These are phyloP conservation scores for Lotmaria passim DNA, from an alignment of 208 protist species.

Conservation along the genomic window DNA sequence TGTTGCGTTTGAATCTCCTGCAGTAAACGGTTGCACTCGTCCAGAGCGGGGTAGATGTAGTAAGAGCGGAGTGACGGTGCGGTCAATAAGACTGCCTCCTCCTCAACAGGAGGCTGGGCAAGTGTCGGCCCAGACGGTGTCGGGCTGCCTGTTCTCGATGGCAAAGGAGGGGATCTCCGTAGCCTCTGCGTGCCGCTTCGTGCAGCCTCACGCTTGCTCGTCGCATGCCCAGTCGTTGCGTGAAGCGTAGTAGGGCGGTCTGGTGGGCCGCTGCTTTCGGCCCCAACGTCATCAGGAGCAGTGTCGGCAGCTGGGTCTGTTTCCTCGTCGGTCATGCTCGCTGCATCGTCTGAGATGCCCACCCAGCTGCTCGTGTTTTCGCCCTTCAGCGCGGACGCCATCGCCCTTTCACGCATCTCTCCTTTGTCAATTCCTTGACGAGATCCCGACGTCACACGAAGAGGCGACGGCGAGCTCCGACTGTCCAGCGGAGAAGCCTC, in stretches of 20 bases:
- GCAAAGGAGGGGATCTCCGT: not conserved
- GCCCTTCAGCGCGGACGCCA: not conserved
- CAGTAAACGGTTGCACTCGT: constrained; percentile 35
- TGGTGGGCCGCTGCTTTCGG: not conserved
- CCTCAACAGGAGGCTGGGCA: not conserved
- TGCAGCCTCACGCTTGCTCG: too few species aligned
- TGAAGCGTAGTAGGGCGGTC: too few species aligned
- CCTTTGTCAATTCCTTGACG: not conserved
- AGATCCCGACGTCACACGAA: not conserved
- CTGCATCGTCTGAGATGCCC: not conserved
- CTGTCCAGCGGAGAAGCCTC: constrained; percentile 4
- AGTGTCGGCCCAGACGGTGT: not conserved
- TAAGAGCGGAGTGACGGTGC: not conserved
- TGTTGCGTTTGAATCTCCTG: constrained; percentile 28
- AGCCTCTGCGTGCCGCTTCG: too few species aligned
- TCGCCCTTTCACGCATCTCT: not conserved
- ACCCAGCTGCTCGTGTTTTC: not conserved
- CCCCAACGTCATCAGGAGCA: not conserved
- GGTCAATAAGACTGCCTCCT: not conserved
- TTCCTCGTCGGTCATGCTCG: not conserved
- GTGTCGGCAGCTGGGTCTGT: not conserved
- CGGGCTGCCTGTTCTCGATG: not conserved
- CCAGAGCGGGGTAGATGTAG: constrained; percentile 31
- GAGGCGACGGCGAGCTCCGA: too few species aligned
- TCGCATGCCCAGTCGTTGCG: too few species aligned